These are phyloP conservation scores for Gleditsia sinensis DNA, from an alignment of 306 rosid genomes.

Conservation along the genomic window DNA sequence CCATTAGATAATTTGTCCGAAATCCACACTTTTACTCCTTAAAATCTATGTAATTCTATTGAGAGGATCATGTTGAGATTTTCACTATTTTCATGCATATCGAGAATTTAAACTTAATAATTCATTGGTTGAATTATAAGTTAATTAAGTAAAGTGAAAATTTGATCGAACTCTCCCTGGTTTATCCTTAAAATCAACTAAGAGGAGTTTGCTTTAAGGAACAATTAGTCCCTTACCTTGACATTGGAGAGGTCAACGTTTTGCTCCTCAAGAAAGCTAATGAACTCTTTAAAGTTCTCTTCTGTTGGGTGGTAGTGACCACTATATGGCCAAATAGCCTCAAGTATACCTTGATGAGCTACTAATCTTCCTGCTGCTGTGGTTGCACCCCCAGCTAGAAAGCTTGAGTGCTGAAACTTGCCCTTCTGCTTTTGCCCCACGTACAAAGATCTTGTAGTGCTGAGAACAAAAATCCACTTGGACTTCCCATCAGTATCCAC, in stretches of 20 bases:
- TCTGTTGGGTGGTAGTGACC: slow-evolving; percentile 98
- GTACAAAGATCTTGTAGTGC: slow-evolving; percentile 83
- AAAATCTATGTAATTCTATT: too few relatives aligned
- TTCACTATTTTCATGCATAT: too few relatives aligned
- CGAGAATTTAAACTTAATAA: too few relatives aligned
- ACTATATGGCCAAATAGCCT: slow-evolving; percentile 99
- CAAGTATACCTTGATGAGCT: slow-evolving; percentile 64
- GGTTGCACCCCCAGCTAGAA: slow-evolving; percentile 90
- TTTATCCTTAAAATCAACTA: too few relatives aligned
- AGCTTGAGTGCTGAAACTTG: slow-evolving; percentile 87
- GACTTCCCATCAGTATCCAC: slow-evolving; percentile 68
- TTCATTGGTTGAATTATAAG: too few relatives aligned
- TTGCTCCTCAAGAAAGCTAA: slow-evolving; percentile 78
- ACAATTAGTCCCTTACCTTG: slow-evolving; percentile 48
- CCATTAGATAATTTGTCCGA: too few relatives aligned
- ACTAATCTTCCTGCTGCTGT: slow-evolving; percentile 98
- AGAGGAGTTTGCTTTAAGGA: not conserved
- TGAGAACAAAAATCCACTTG: slow-evolving; percentile 91
- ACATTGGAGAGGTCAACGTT: slow-evolving; percentile 83
- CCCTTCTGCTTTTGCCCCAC: slow-evolving; percentile 95
- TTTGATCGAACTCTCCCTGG: too few relatives aligned
- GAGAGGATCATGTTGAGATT: too few relatives aligned
- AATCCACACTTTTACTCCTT: too few relatives aligned
- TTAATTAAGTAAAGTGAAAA: too few relatives aligned
- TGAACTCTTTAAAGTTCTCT: slow-evolving; percentile 84